Base-by-base conservation (phyloP, 495 filamentous ascomycete genomes). In the Bombardia bombarda region DNA sequence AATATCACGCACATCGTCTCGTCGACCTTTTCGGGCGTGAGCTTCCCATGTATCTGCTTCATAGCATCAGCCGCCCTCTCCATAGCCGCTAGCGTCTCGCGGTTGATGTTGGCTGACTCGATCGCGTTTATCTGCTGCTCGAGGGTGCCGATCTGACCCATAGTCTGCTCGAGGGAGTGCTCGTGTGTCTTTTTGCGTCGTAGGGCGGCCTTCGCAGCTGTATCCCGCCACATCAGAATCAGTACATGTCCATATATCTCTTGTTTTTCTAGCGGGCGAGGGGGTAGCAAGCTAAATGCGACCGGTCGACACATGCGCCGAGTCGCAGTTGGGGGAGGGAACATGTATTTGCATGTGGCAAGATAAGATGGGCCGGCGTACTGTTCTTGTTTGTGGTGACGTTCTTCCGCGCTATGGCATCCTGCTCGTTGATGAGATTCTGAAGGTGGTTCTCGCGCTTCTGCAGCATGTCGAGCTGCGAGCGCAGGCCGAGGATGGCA, bases 101-200 rank as follows among this genome's bases (percentile, higher is more conserved):
- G 77, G 73, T 99, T 99, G 68, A 99, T 94, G 62, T 97, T 99
- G 38, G 92, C 93, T 17, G 90, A 84, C 61, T 99, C 92, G 63
- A 99, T 96, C 45, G 84, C 83, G 59, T 90, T 92, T 56, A 99
- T 90, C 60, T 99, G 89, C 54, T 89, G 86, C 58, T 97, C 92
- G 12, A 99, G 73, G 30, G 90, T 93, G 43, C 78, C 76, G 66
- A 95, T 88, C 64, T 97, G 93, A 25, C 83, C 78, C 25, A 79
- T 74, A 7, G 90, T 97, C 62, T 94, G 87, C 45, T 92, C 85
- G 34, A 96, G 78, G 45, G 86, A 85, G 69, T 87, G 84, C 61
- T 94, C 87, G 57, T 89, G 86, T 49, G 75, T 69, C 79, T 99
- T 95, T 77, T 97, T 99, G 54, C 92, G 80, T 69, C 86, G 81